Evolutionary conservation across 2,329 filamentous ascomycete species (phyloP).

Genomic region (Penicillium olsonii): DNA sequence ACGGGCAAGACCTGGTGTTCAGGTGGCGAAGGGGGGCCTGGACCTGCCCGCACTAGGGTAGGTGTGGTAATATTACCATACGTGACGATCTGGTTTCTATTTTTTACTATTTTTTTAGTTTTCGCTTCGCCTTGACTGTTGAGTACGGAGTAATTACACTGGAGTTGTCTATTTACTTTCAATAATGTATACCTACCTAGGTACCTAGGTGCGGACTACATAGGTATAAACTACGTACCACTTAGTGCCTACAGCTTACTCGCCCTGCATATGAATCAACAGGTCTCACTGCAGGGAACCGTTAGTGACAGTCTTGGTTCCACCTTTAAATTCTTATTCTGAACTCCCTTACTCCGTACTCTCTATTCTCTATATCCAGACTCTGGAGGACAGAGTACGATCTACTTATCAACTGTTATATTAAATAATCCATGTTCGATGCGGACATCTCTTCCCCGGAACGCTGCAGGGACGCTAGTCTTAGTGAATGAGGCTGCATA

Average conservation of each 20-base stretch:
- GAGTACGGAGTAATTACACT: background rate
- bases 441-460: background rate
- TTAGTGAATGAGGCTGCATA: background rate
- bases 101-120: background rate
- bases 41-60: slow-evolving; percentile 13
- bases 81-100: slow-evolving; percentile 2
- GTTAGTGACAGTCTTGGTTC: background rate
- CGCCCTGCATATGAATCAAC: background rate
- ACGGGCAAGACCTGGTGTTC: slow-evolving; percentile 17
- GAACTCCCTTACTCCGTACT: background rate
- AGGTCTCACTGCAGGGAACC: background rate
- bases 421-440: background rate
- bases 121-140: too few species aligned
- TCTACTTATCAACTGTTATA: too few species aligned
- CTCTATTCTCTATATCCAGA: too few species aligned
- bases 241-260: background rate
- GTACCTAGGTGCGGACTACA: too few species aligned
- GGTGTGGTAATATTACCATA: slow-evolving; percentile 10
- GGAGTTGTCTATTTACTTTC: background rate
- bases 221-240: background rate
- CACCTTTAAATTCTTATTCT: background rate
- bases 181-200: too few species aligned
- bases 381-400: too few species aligned
- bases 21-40: background rate
- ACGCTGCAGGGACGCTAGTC: background rate